Evolutionary conservation across 2,329 filamentous ascomycete species (phyloP).

Genomic region (Colletotrichum spinosum): DNA sequence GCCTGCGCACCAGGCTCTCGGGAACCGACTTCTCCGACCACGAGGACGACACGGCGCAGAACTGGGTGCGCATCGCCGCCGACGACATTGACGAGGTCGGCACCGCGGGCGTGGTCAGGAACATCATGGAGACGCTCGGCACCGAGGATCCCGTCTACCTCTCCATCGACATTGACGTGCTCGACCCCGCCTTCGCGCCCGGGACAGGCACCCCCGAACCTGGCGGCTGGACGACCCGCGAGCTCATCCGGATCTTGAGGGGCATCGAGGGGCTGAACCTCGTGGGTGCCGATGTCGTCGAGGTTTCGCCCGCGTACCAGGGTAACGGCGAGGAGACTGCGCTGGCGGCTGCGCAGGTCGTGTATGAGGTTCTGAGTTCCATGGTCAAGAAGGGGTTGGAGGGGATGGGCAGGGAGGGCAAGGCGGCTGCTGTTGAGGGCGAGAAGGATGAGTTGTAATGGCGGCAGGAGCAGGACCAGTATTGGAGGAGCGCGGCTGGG

Average conservation of each 20-base stretch:
- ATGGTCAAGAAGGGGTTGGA: slow-evolving; percentile 69
- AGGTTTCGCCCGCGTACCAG: slow-evolving; percentile 89
- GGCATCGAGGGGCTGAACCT: slow-evolving; percentile 87
- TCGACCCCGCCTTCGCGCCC: slow-evolving; percentile 60
- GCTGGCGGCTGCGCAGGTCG: slow-evolving; percentile 84
- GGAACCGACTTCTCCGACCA: slow-evolving; percentile 75
- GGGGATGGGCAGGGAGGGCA: slow-evolving; percentile 50
- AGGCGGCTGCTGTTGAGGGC: slow-evolving; percentile 33
- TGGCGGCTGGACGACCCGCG: slow-evolving; percentile 90
- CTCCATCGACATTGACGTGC: slow-evolving; percentile 60
- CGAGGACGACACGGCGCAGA: slow-evolving; percentile 78
- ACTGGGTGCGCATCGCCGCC: slow-evolving; percentile 82
- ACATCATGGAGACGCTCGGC: slow-evolving; percentile 79
- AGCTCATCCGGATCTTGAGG: slow-evolving; percentile 85
- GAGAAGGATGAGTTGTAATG: slow-evolving; percentile 53
- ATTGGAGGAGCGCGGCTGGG: neutral
- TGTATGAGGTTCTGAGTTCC: slow-evolving; percentile 85
- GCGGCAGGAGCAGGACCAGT: neutral
- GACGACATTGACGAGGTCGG: slow-evolving; percentile 91
- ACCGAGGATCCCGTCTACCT: slow-evolving; percentile 84
- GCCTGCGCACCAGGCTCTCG: slow-evolving; percentile 80
- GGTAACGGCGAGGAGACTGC: slow-evolving; percentile 83
- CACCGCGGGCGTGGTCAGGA: slow-evolving; percentile 73
- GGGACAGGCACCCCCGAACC: slow-evolving; percentile 91
- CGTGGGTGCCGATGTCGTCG: slow-evolving; percentile 90